These are phyloP conservation scores for Amanita muscaria DNA, from an alignment of 768 basidiomycete genomes.

Conservation along the genomic window DNA sequence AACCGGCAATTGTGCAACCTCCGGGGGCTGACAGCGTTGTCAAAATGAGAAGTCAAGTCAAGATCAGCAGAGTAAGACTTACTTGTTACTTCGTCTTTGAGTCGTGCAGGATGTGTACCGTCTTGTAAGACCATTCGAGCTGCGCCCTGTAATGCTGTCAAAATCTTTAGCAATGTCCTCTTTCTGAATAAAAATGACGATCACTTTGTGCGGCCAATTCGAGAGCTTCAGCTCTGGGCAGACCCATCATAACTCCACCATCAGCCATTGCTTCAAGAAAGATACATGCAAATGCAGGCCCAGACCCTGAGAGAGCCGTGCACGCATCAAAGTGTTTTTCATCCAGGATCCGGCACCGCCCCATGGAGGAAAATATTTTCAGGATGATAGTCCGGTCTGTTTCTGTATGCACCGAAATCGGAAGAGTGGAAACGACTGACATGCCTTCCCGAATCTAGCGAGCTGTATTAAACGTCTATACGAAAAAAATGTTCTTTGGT, in stretches of 20 bases:
- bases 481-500: not conserved
- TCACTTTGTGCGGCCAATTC: conserved; percentile 94
- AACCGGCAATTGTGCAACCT: conserved; percentile 96
- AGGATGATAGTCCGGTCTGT: conserved; percentile 66
- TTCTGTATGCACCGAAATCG: conserved; percentile 40
- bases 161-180: conserved; percentile 5
- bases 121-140: conserved; percentile 90
- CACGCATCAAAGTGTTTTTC: conserved; percentile 99
- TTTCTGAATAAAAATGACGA: conserved; percentile 13
- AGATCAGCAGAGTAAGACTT: conserved; percentile 20
- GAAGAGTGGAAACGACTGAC: conserved; percentile 83
- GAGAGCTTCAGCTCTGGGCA: conserved; percentile 87
- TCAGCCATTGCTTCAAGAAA: conserved; percentile 98
- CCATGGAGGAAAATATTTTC: conserved; percentile 95
- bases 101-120: conserved; percentile 88
- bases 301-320: conserved; percentile 92
- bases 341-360: conserved; percentile 90
- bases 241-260: conserved; percentile 99
- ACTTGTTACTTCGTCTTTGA: conserved; percentile 98
- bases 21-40: conserved; percentile 64
- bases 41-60: not conserved
- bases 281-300: conserved; percentile 94
- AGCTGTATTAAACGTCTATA: not conserved
- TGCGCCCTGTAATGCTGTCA: conserved; percentile 84
- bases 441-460: conserved; percentile 94